A percentile compares a stretch with the other conserved stretches of the same genome.
These are phyloP conservation scores for Schwanniomyces yamadae DNA, from an alignment of 805 yeast species.

Conservation along the genomic window DNA sequence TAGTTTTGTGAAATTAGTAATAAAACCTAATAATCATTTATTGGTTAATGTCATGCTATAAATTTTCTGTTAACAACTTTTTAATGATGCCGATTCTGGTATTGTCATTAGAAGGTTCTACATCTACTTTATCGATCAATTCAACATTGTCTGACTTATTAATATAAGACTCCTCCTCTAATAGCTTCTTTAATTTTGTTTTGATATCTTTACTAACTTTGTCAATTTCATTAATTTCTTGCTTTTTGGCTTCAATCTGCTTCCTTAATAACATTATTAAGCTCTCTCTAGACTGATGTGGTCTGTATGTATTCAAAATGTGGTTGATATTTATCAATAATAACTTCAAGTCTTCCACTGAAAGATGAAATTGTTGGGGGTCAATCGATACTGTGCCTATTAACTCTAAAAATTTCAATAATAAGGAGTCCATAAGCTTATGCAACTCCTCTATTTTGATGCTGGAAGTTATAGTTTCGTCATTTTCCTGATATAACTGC, in stretches of 20 bases:
- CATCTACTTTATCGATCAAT: not conserved
- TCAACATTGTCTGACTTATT: not conserved
- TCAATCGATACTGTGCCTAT: slow-evolving; percentile 73
- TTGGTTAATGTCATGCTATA: slow-evolving; percentile 1
- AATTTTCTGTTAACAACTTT: slow-evolving; percentile 6
- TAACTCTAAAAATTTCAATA: slow-evolving; percentile 78
- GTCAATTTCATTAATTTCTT: slow-evolving; percentile 50
- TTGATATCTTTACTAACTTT: slow-evolving; percentile 40
- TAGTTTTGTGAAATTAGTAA: not conserved
- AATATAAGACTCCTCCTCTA: slow-evolving; percentile 4
- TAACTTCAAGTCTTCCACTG: slow-evolving; percentile 76
- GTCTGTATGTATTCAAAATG: slow-evolving; percentile 84
- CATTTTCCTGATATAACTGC: slow-evolving; percentile 59
- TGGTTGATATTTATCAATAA: slow-evolving; percentile 90
- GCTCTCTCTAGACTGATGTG: slow-evolving; percentile 93
- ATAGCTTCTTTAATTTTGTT: slow-evolving; percentile 27
- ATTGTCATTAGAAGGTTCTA: not conserved
- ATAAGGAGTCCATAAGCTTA: slow-evolving; percentile 71
- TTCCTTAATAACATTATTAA: slow-evolving; percentile 70
- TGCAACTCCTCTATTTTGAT: slow-evolving; percentile 72
- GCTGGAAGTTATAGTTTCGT: slow-evolving; percentile 33
- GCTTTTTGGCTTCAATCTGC: slow-evolving; percentile 62
- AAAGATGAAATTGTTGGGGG: slow-evolving; percentile 58
- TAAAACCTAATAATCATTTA: not conserved
- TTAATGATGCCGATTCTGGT: slow-evolving; percentile 5